Base-by-base conservation (phyloP, 2,329 filamentous ascomycete genomes). In the Fusarium graminum region DNA sequence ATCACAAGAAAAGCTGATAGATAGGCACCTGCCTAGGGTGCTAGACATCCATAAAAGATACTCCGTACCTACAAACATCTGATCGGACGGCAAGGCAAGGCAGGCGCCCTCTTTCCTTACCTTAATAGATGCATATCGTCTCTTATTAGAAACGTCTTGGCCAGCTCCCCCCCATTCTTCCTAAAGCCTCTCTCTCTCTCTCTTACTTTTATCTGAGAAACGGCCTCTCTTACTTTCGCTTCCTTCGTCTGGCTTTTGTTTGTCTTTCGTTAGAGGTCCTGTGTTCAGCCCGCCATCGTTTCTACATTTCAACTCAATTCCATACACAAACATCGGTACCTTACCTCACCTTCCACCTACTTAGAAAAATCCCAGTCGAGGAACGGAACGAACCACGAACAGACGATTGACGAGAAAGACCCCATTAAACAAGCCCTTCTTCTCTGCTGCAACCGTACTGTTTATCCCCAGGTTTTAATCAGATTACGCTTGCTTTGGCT, bases 191-290 rank as follows among this genome's bases (percentile, higher is more conserved):
- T 46, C 39, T 30, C 32, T 41, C 17, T 41, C 39, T 50, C 11
- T n/a, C 47, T 22, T 36, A 29, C 38, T 57, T 50, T 64, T 38
- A 38, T 47, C 43, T 36, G 41, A 49, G 38, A 54, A 68, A 52
- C 44, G 40, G 38, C 51, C 52, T 59, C 52, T 49, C 57, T 63
- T 39, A 28, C 50, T 41, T 59, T 67, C 59, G 44, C 38, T 52
- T 61, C 54, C 45, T 51, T 32, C 42, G 39, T 50, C 43, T 30
- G 16, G 42, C 45, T 44, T 47, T 58, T 36, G 40, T 62, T 59
- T 45, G 65, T 68, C 65, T 58, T 58, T 68, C 65, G 65, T 65
- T 36, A 57, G n/a, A n/a, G 29, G 41, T 67, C 43, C 59, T 65
- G 47, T 38, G 55, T 39, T 46, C 39, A 57, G 50, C 36, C 40